phyloP scores from a whole-genome alignment of 176 grass and related monocot species.

The Triticum monococcum region DNA sequence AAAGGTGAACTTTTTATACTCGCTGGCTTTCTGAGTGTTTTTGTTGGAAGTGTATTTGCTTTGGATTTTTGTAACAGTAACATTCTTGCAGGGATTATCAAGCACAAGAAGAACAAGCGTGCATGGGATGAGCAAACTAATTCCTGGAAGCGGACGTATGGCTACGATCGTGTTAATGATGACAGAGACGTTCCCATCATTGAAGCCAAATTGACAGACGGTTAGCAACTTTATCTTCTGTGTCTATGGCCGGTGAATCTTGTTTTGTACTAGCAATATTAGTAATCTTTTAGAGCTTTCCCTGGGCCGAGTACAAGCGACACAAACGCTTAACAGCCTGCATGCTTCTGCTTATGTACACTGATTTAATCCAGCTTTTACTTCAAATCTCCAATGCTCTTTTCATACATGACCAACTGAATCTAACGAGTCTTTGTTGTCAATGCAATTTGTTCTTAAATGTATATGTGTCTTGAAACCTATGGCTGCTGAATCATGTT shows the following conservation, averaged over 20 bases:
- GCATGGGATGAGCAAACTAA: constrained; percentile 79
- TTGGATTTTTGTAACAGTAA: neutral
- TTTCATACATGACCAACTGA: no score
- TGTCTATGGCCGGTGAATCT: neutral
- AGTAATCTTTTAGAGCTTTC: no score
- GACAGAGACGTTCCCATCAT: constrained; percentile 82
- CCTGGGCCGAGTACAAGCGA: no score
- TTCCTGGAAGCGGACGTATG: constrained; percentile 81
- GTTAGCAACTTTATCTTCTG: constrained; percentile 39
- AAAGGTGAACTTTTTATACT: constrained; percentile 50
- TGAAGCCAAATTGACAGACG: constrained; percentile 73
- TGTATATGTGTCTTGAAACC: no score
- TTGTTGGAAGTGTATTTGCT: neutral
- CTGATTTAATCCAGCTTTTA: no score
- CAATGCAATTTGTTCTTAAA: no score
- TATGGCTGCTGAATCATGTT: neutral
- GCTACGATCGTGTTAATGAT: constrained; percentile 93
- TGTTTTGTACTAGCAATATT: no score
- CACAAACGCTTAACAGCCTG: no score
- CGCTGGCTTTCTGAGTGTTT: neutral
- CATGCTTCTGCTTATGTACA: no score
- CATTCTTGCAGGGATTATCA: constrained; percentile 59
- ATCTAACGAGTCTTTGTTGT: no score
- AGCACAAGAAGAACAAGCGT: constrained; percentile 82
- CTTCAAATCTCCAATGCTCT: no score